Evolutionary conservation across 805 yeast species (phyloP).

Genomic region (Saccharomycopsis fibuligera): DNA sequence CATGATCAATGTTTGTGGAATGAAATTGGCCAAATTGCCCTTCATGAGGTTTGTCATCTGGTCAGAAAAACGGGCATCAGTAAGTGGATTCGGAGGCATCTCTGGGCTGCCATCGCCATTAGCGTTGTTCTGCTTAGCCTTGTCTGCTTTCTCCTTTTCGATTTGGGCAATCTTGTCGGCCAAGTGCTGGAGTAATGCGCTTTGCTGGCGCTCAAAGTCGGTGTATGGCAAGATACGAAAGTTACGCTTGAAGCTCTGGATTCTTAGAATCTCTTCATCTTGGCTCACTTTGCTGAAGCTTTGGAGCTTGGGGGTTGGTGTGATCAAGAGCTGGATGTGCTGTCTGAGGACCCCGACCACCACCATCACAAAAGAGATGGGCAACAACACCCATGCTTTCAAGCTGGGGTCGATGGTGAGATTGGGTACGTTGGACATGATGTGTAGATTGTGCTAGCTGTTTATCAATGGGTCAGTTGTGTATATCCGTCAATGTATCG

Average conservation of each 20-base stretch:
- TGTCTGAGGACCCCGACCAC: slow-evolving; percentile 76
- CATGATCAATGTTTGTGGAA: slow-evolving; percentile 92
- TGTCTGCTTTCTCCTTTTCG: slow-evolving; percentile 46
- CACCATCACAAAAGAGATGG: slow-evolving; percentile 86
- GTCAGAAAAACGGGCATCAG: slow-evolving; percentile 68
- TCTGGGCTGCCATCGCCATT: slow-evolving; percentile 24
- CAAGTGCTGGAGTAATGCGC: slow-evolving; percentile 41
- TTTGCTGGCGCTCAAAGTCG: slow-evolving; percentile 50
- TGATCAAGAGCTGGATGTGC: slow-evolving; percentile 54
- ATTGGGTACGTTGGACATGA: slow-evolving; percentile 36
- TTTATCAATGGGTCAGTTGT: too few relatives aligned
- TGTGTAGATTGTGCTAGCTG: too few relatives aligned
- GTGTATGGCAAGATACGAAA: slow-evolving; percentile 42
- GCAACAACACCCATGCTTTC: slow-evolving; percentile 84
- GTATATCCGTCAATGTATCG: too few relatives aligned
- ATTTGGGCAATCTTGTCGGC: slow-evolving; percentile 36
- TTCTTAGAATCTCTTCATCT: slow-evolving; percentile 55
- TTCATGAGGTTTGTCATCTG: slow-evolving; percentile 72
- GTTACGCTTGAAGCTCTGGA: slow-evolving; percentile 51
- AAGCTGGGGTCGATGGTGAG: slow-evolving; percentile 72
- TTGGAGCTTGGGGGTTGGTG: slow-evolving; percentile 50
- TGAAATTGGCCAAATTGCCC: slow-evolving; percentile 72
- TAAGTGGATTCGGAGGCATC: slow-evolving; percentile 49
- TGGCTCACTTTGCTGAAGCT: slow-evolving; percentile 50
- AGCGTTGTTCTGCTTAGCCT: slow-evolving; percentile 29